Evolutionary conservation across 345 rosid species (phyloP).

Genomic region (Eucalyptus viminalis): DNA sequence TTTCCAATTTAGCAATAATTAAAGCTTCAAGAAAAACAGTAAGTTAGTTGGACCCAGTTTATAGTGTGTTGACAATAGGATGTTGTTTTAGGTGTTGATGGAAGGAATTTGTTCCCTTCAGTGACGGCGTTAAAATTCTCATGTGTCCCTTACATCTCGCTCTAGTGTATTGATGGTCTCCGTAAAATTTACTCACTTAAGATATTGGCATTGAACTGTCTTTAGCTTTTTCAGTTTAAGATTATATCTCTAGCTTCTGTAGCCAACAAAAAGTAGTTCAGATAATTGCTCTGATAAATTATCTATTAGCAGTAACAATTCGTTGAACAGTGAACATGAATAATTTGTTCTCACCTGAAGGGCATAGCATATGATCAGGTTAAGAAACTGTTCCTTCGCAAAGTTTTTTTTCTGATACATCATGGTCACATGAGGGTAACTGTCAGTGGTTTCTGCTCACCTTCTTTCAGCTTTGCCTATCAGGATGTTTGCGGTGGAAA

Average conservation of each 20-base stretch:
- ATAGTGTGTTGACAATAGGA: neutral
- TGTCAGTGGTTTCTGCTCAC: neutral
- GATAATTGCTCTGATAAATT: neutral
- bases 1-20: neutral
- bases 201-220: neutral
- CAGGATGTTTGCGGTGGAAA: conserved; percentile 78
- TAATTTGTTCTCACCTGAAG: neutral
- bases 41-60: neutral
- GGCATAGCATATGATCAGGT: neutral
- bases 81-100: neutral
- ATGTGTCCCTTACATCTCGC: neutral
- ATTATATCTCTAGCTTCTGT: neutral
- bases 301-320: neutral
- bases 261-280: neutral
- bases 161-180: neutral
- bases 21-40: neutral
- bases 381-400: neutral
- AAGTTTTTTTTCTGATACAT: neutral
- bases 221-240: neutral
- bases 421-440: neutral
- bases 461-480: neutral
- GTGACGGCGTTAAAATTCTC: neutral
- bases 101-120: neutral
- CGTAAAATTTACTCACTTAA: neutral
- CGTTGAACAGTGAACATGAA: neutral